Percentiles rank a stretch among this genome's conserved stretches.
These are phyloP conservation scores for Noccaea caerulescens DNA, from an alignment of 345 rosid genomes.

Conservation along the genomic window DNA sequence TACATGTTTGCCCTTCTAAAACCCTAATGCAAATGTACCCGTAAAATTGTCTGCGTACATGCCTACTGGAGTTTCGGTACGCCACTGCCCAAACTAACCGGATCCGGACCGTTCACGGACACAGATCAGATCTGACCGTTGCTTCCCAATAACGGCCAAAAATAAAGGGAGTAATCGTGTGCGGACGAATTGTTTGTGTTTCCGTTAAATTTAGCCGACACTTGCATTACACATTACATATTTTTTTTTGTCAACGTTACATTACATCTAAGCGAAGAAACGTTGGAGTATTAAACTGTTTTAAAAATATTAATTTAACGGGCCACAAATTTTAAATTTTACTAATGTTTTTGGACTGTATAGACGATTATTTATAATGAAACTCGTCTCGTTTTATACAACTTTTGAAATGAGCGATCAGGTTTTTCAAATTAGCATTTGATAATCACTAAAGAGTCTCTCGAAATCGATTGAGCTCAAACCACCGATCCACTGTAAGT, in stretches of 20 bases:
- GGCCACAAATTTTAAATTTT: too few relatives aligned
- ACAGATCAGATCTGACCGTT: constrained; percentile 22
- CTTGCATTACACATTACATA: not conserved
- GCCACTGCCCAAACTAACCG: not conserved
- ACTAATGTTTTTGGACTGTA: too few relatives aligned
- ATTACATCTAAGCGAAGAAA: not conserved
- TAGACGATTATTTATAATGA: not conserved
- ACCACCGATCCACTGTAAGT: too few relatives aligned
- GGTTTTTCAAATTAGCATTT: too few relatives aligned
- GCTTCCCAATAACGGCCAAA: not conserved
- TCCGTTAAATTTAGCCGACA: constrained; percentile 17
- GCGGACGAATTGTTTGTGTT: not conserved
- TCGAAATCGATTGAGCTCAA: too few relatives aligned
- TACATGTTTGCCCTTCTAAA: constrained; percentile 24
- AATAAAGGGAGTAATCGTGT: not conserved
- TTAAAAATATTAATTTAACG: too few relatives aligned
- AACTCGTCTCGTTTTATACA: not conserved
- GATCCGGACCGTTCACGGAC: not conserved
- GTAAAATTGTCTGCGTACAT: not conserved
- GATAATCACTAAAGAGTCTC: too few relatives aligned
- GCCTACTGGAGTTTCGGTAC: constrained; percentile 7
- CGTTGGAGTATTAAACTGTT: not conserved
- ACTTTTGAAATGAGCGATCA: not conserved
- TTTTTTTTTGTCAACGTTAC: too few relatives aligned
- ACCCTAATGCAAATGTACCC: not conserved